These are phyloP conservation scores for Nitzschia inconspicua DNA, from an alignment of 108 stramenopile species.

Conservation along the genomic window DNA sequence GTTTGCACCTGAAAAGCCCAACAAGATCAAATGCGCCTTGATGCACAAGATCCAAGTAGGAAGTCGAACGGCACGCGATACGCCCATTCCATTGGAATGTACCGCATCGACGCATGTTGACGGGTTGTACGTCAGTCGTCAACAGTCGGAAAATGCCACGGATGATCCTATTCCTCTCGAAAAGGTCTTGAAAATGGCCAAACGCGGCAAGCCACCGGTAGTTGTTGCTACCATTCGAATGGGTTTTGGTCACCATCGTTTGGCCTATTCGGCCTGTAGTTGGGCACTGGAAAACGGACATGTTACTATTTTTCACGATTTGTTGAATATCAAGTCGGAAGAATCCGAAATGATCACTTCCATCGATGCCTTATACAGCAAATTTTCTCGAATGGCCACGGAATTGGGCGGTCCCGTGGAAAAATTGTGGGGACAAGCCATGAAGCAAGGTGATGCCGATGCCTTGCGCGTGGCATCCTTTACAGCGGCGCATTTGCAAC, in stretches of 20 bases:
- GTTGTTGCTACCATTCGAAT: slow-evolving; percentile 91
- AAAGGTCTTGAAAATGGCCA: slow-evolving; percentile 11
- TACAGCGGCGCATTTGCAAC: slow-evolving; percentile 76
- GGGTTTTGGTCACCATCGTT: slow-evolving; percentile 95
- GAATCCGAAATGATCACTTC: slow-evolving; percentile 81
- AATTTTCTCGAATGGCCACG: slow-evolving; percentile 72
- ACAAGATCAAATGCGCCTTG: slow-evolving; percentile 36
- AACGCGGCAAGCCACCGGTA: slow-evolving; percentile 47
- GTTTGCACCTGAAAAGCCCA: slow-evolving; percentile 24
- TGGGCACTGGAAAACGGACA: slow-evolving; percentile 67
- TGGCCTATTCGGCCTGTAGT: slow-evolving; percentile 83
- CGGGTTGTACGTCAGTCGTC: slow-evolving; percentile 39
- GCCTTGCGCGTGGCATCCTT: slow-evolving; percentile 78
- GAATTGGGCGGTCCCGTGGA: slow-evolving; percentile 83
- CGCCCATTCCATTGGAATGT: slow-evolving; percentile 34
- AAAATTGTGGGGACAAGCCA: slow-evolving; percentile 73
- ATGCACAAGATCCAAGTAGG: slow-evolving; percentile 36
- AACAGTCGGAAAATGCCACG: slow-evolving; percentile 3
- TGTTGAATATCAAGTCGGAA: slow-evolving; percentile 83
- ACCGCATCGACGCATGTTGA: slow-evolving; percentile 28
- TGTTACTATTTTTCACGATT: slow-evolving; percentile 83
- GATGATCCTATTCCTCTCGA: slow-evolving; percentile 9
- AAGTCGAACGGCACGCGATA: slow-evolving; percentile 11
- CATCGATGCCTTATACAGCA: slow-evolving; percentile 78
- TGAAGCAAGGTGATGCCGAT: slow-evolving; percentile 82